These are phyloP conservation scores for Malassezia brasiliensis DNA, from an alignment of 1,284 basidiomycete genomes.

Conservation along the genomic window DNA sequence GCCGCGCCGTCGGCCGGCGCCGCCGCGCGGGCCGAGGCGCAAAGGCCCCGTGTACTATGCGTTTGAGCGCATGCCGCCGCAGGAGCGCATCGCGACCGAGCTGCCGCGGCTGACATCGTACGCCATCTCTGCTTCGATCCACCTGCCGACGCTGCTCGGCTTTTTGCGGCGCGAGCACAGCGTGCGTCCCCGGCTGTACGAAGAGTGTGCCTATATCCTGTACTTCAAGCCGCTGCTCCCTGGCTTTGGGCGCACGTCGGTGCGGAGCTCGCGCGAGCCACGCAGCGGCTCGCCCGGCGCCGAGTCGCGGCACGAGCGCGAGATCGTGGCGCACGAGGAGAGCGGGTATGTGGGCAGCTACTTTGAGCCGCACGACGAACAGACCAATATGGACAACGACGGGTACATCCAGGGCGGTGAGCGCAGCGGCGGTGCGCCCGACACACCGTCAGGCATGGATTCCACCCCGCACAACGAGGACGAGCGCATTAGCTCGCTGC, in stretches of 20 bases:
- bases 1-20: conserved; percentile 16
- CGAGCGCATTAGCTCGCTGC: conserved; percentile 1
- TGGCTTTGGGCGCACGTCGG: conserved; percentile 74
- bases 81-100: conserved; percentile 27
- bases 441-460: conserved; percentile 14
- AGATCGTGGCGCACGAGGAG: conserved; percentile 77
- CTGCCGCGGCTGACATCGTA: conserved; percentile 55
- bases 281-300: conserved; percentile 55
- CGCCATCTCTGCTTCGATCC: conserved; percentile 63
- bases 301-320: conserved; percentile 57
- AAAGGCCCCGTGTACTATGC: conserved; percentile 41
- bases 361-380: conserved; percentile 38
- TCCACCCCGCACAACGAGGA: conserved; percentile 13
- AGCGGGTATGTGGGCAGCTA: conserved; percentile 67
- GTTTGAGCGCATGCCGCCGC: conserved; percentile 43
- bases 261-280: conserved; percentile 63
- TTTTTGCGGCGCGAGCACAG: conserved; percentile 90
- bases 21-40: conserved; percentile 24
- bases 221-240: conserved; percentile 84
- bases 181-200: conserved; percentile 74
- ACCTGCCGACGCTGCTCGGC: conserved; percentile 40
- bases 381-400: conserved; percentile 38
- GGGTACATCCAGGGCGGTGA: conserved; percentile 45
- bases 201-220: conserved; percentile 84
- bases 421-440: conserved; percentile 24